Evolutionary conservation across 2,329 filamentous ascomycete genomes (phyloP).

Genomic region (Fusarium circinatum): DNA sequence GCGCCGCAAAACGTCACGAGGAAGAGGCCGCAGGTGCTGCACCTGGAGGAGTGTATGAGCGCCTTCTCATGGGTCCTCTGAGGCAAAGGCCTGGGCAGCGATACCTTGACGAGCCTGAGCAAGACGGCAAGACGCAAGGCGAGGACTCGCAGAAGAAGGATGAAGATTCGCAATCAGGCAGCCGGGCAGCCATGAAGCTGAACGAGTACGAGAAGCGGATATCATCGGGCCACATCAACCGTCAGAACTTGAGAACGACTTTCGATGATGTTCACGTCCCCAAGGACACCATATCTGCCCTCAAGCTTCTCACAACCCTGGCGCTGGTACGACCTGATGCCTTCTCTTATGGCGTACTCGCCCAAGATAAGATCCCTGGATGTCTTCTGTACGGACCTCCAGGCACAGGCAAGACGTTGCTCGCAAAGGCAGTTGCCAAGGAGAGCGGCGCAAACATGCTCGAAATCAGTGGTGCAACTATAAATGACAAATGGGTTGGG

Average conservation of each 20-base stretch:
- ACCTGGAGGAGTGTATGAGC: slow-evolving; percentile 44
- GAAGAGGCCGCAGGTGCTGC: slow-evolving; percentile 33
- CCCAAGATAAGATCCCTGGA: slow-evolving; percentile 89
- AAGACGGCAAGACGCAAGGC: slow-evolving; percentile 34
- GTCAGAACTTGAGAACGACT: slow-evolving; percentile 83
- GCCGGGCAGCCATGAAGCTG: slow-evolving; percentile 55
- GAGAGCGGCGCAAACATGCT: slow-evolving; percentile 78
- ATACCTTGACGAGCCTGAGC: slow-evolving; percentile 45
- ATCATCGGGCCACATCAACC: slow-evolving; percentile 82
- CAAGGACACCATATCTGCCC: slow-evolving; percentile 82
- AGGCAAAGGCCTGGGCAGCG: slow-evolving; percentile 47
- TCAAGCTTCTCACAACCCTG: slow-evolving; percentile 89
- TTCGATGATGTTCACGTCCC: slow-evolving; percentile 90
- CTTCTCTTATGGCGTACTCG: slow-evolving; percentile 94
- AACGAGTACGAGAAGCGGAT: slow-evolving; percentile 86
- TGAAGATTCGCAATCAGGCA: slow-evolving; percentile 45
- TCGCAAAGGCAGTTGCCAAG: slow-evolving; percentile 76
- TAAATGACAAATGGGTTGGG: slow-evolving; percentile 97
- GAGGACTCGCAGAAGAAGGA: slow-evolving; percentile 44
- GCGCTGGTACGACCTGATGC: slow-evolving; percentile 89
- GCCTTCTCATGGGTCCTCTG: slow-evolving; percentile 48
- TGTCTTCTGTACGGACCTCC: slow-evolving; percentile 89
- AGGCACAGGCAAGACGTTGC: slow-evolving; percentile 78
- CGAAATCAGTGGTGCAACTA: slow-evolving; percentile 88
- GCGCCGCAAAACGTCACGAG: slow-evolving; percentile 44